A percentile compares a stretch with the other conserved stretches of the same genome.
Conservation (phyloP, 192 early-diverging fungal species). For the Coemansia guatemalensis region DNA sequence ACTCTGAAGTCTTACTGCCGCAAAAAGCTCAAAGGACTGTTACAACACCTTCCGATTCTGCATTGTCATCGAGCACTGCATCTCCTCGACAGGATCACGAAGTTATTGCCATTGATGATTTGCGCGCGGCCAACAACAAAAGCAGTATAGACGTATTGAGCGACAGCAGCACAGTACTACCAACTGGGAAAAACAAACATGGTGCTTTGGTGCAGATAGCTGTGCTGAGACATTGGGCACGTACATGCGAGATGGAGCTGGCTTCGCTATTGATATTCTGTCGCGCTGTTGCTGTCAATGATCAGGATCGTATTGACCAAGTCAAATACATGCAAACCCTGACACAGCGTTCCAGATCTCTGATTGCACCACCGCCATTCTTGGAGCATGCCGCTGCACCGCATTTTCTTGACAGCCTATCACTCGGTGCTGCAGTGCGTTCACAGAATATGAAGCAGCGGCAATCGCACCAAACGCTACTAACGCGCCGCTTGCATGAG, state of each 20-base stretch:
- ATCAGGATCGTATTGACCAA: not conserved
- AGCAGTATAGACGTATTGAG: not conserved
- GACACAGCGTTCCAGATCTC: not conserved
- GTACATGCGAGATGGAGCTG: slow-evolving; percentile 17
- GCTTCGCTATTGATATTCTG: slow-evolving; percentile 4
- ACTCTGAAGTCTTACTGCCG: not conserved
- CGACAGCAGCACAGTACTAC: not conserved
- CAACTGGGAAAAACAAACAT: not conserved
- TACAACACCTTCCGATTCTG: slow-evolving; percentile 7
- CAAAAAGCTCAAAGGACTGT: not conserved
- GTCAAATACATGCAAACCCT: not conserved
- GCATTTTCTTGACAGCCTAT: not conserved
- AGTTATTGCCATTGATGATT: slow-evolving; percentile 23
- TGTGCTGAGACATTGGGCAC: slow-evolving; percentile 34
- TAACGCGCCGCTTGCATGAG: not conserved
- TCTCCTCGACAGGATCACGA: slow-evolving; percentile 5
- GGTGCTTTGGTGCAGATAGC: not conserved
- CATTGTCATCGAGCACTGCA: slow-evolving; percentile 8
- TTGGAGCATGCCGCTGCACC: not conserved
- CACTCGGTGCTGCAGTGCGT: not conserved
- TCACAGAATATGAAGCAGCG: not conserved
- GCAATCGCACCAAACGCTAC: not conserved
- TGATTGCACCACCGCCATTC: not conserved
- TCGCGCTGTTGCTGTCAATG: not conserved
- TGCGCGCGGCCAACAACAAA: slow-evolving; percentile 14